These are phyloP conservation scores for Breviolum minutum DNA, from an alignment of 73 alveolate genomes.

Conservation along the genomic window DNA sequence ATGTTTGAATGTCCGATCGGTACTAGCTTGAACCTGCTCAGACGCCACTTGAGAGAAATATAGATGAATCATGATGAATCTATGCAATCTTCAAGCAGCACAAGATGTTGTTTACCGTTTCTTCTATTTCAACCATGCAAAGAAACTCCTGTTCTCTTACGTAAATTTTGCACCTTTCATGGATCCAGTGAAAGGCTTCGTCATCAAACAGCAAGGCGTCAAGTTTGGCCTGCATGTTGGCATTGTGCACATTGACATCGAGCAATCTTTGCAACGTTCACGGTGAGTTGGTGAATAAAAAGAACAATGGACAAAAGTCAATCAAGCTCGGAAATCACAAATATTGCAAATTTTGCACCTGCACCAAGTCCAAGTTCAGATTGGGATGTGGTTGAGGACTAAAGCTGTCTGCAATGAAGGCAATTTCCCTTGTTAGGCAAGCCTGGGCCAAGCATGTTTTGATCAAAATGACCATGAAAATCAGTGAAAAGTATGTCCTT, in stretches of 20 bases:
- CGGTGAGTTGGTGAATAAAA: too few species aligned
- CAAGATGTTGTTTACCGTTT: too few species aligned
- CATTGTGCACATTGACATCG: background rate
- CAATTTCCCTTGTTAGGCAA: conserved; percentile 25
- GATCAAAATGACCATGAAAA: background rate
- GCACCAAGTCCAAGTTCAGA: conserved; percentile 66
- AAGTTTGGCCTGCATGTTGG: conserved; percentile 41
- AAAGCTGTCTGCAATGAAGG: conserved; percentile 77
- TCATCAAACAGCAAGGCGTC: conserved; percentile 78
- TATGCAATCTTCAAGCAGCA: background rate
- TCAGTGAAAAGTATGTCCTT: background rate
- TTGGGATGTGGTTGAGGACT: conserved; percentile 64
- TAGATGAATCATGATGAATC: background rate
- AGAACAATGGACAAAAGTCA: background rate
- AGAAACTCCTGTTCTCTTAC: background rate
- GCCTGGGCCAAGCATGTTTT: background rate
- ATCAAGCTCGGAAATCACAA: background rate
- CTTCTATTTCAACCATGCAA: too few species aligned
- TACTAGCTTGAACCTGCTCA: conserved; percentile 33
- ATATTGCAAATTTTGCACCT: background rate
- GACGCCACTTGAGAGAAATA: too few species aligned
- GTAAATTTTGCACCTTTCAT: conserved; percentile 16
- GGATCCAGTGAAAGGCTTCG: conserved; percentile 71
- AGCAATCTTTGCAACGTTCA: too few species aligned
- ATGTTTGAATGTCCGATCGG: conserved; percentile 48